Base-by-base conservation (phyloP, 352 stramenopile genomes). In the Pythium rishiriense region DNA sequence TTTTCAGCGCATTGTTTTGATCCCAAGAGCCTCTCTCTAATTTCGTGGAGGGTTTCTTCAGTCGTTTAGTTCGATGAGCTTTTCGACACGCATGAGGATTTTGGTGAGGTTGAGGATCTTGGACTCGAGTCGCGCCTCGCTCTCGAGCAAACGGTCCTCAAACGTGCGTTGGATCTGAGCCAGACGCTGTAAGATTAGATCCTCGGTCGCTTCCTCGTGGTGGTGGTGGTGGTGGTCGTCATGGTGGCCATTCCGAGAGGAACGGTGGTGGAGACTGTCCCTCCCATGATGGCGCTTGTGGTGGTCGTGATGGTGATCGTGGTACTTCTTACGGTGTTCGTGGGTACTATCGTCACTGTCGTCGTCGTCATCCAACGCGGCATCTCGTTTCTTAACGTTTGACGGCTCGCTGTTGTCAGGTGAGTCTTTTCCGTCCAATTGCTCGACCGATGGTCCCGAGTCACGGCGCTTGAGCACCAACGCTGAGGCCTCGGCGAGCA, bases 91-190 rank as follows among this genome's bases (percentile, higher is more conserved):
- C 41, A 87, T 66, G 29, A 93, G 62, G 45, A 90, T 85, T 64
- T 89, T 91, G 43, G 76, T 85, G 15, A 93, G 62, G 48, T 83
- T 77, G 58, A 86, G 73, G 4, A 93, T 54, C 59, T 91, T 91
- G 4, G 74, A 64, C 47, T 93, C 83, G n/a, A 91, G 68, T 7
- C 81, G 76, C 31, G 81, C 70, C 58, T 93, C 83, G 1, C 80
- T 87, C 54, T 88, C 81, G 24, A 78, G 21, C 48, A 93, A 56
- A 1, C 75, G 76, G 4, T 79, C 73, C 31, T 93, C 78, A n/a
- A 80, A 83, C 6, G 62, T 75, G 17, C 77, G 76, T 49, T 93
- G 78, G 62, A 93, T 78, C 21, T 87, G 70, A 11, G 73, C 64
- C 10, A 93, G 53, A 21, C 83, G 78, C 49, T 76, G 48, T 24